phyloP scores from a whole-genome alignment of 352 stramenopile species.

The Pythium myriotylum region DNA sequence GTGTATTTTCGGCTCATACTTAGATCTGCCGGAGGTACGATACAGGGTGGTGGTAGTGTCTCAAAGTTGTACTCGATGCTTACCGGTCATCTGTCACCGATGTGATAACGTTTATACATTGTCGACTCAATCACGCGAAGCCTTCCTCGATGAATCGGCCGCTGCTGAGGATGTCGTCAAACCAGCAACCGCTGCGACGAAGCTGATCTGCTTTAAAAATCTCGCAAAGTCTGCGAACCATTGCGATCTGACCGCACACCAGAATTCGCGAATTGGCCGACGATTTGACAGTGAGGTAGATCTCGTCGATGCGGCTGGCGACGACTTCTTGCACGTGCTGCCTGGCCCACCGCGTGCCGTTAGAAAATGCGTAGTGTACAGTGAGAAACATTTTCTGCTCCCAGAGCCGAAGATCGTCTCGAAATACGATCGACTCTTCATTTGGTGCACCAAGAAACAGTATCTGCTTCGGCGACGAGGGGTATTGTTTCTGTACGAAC shows the following conservation, averaged over 20 bases:
- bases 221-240: constrained; percentile 12
- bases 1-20: no score
- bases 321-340: constrained; percentile 35
- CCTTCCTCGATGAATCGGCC: constrained; percentile 12
- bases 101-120: no score
- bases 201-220: constrained; percentile 24
- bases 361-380: constrained; percentile 34
- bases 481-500: no score
- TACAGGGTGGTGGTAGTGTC: no score
- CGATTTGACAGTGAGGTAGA: no score
- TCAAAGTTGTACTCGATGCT: no score
- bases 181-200: constrained; percentile 7
- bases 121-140: neutral
- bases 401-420: constrained; percentile 35
- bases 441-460: constrained; percentile 38
- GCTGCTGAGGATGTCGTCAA: constrained; percentile 6
- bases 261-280: no score
- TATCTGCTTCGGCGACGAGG: constrained; percentile 26
- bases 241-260: no score
- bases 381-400: constrained; percentile 34
- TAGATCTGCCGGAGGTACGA: no score
- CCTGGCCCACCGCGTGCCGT: constrained; percentile 7
- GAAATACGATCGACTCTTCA: constrained; percentile 37
- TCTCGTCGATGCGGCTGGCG: neutral
- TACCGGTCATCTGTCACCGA: no score